Evolutionary conservation across 495 filamentous ascomycete species (phyloP), one percentile per base, ranked within the genome.

Genomic region (Cercophora sp.): DNA sequence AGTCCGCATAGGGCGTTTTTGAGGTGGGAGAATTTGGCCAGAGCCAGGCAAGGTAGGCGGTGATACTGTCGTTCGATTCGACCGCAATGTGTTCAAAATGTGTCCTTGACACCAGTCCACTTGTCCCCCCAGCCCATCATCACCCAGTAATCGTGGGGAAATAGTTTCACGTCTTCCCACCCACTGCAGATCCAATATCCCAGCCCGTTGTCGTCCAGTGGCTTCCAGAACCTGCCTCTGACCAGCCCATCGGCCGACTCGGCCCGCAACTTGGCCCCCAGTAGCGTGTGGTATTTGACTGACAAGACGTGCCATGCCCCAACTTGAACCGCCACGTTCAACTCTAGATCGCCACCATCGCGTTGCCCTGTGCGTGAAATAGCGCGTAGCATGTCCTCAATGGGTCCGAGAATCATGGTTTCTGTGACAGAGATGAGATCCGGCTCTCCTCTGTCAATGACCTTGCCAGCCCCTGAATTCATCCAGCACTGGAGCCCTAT

Each of bases 351-450:
- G 15, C 18, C 24, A 10, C n/a, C 41, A 2, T 13, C 6, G 22
- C 2, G 16, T 1, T 23, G 29, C 4, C 29, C n/a, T 1, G 37
- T 5, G 29, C 29, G 19, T n/a, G n/a, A n/a, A n/a, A n/a, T n/a
- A 9, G 18, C 10, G n/a, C 51, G 51, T 23, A 53, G 23, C 31
- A 46, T 29, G 22, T 31, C 32, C 10, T 53, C 51, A 3, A 53
- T 16, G n/a, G 51, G 51, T 10, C 15, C 16, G 16, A 53, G 32
- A 16, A 53, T 5, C 22, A 32, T 25, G 15, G 13, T 43, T 3
- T 53, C 51, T 3, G 46, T 24, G 0, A 26, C 41, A 9, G 41
- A 8, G 22, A 53, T 15, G n/a, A 32, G 11, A 18, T 53, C 41
- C 15, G 3, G 19, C 13, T 37, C 1, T 20, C 9, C 26, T 1